These are phyloP conservation scores for Aspergillus puulaauensis DNA, from an alignment of 2,329 filamentous ascomycete species.

Conservation along the genomic window DNA sequence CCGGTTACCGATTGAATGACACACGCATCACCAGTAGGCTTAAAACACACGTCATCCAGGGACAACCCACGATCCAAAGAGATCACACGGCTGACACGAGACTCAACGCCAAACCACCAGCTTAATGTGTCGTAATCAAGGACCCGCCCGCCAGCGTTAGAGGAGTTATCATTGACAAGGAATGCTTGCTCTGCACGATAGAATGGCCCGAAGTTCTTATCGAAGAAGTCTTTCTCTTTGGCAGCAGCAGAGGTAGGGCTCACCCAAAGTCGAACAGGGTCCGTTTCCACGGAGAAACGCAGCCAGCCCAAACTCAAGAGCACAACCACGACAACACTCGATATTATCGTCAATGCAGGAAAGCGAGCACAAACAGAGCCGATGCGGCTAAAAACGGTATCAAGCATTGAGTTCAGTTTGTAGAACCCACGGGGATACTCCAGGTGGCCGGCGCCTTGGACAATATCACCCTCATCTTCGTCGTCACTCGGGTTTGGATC, in stretches of 20 bases:
- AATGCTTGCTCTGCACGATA: constrained; percentile 94
- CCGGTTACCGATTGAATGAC: constrained; percentile 90
- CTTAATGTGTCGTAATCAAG: constrained; percentile 81
- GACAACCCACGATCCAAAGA: constrained; percentile 67
- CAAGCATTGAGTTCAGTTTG: constrained; percentile 77
- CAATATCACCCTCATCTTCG: constrained; percentile 86
- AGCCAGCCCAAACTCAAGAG: constrained; percentile 86
- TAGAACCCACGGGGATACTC: constrained; percentile 80
- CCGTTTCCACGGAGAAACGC: constrained; percentile 81
- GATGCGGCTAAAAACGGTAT: constrained; percentile 74
- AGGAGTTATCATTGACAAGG: constrained; percentile 78
- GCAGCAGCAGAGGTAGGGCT: constrained; percentile 88
- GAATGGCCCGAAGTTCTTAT: constrained; percentile 89
- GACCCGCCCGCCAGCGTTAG: constrained; percentile 68
- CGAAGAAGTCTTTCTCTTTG: constrained; percentile 91
- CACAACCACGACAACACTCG: constrained; percentile 71
- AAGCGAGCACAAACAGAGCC: constrained; percentile 80
- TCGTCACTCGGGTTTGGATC: constrained; percentile 83
- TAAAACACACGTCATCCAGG: constrained; percentile 87
- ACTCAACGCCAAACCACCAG: constrained; percentile 94
- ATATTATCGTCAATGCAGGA: constrained; percentile 76
- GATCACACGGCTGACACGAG: constrained; percentile 69
- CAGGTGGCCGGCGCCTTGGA: constrained; percentile 72
- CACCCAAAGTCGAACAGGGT: constrained; percentile 95
- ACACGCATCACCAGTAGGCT: constrained; percentile 84